Evolutionary conservation across 2,329 filamentous ascomycete species (phyloP).

Genomic region (Pseudogymnoascus sp.): DNA sequence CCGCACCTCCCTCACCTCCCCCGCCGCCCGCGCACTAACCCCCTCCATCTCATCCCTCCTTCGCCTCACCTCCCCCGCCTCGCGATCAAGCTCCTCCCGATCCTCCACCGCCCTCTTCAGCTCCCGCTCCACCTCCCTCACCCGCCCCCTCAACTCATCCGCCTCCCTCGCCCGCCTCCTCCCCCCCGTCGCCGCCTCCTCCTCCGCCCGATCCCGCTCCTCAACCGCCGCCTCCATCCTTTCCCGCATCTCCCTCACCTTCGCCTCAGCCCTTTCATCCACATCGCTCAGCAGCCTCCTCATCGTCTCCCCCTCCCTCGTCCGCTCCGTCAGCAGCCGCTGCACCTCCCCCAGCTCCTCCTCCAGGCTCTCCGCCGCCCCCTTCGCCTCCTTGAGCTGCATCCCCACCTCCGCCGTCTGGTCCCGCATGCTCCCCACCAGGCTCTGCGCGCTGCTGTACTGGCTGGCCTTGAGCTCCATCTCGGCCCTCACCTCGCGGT

Average conservation of each 20-base stretch:
- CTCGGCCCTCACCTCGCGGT: conserved; percentile 64
- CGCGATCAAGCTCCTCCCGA: conserved; percentile 66
- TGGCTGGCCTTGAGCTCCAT: conserved; percentile 76
- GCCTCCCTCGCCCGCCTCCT: conserved; percentile 71
- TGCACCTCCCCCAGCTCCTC: conserved; percentile 89
- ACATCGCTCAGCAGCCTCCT: conserved; percentile 78
- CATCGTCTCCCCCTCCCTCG: conserved; percentile 92
- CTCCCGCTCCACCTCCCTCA: conserved; percentile 74
- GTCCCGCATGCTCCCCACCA: conserved; percentile 88
- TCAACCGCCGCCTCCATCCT: conserved; percentile 86
- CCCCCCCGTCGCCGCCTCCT: conserved; percentile 72
- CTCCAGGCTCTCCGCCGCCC: conserved; percentile 75
- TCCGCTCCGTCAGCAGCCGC: conserved; percentile 75
- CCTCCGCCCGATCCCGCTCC: conserved; percentile 85
- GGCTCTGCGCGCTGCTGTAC: conserved; percentile 73
- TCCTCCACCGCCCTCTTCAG: conserved; percentile 63
- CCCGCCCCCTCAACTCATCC: conserved; percentile 72
- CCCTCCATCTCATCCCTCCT: conserved; percentile 69
- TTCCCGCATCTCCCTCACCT: conserved; percentile 80
- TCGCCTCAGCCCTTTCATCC: conserved; percentile 70
- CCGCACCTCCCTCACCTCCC: conserved; percentile 68
- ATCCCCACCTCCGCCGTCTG: conserved; percentile 80
- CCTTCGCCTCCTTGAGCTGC: conserved; percentile 82
- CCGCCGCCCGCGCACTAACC: conserved; percentile 56
- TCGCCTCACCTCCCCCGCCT: conserved; percentile 65